Evolutionary conservation across 2,329 filamentous ascomycete genomes (phyloP), one percentile per base, ranked within the genome.

Genomic region (Alternaria atra): DNA sequence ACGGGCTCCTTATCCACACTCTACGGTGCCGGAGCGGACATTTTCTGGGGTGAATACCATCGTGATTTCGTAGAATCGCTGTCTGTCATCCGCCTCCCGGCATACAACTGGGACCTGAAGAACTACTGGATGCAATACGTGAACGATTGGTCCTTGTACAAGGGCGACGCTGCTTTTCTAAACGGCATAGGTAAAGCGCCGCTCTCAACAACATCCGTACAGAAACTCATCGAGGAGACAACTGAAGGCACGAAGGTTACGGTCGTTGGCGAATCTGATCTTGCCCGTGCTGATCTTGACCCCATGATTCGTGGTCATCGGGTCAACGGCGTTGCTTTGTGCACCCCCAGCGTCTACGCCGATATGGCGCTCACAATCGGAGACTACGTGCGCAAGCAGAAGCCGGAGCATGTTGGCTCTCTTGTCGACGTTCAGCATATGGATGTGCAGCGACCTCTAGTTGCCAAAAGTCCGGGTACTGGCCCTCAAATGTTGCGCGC

Each of bases 31-130:
- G 89, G 89, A 0, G 67, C 87, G 2, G 77, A 82, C 7, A 77
- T 91, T 20, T 78, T 86, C 63, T 92, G 88, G 87, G 82, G 83
- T 43, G 87, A 88, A 71, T 89, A 59, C 35, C 79, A 83, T 55
- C 63, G 70, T 1, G 77, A 76, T 5, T 80, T 84, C 27, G 73
- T 35, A 20, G 5, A 27, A 3, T 55, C 40, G 0, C 63, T 55
- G 23, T 20, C 42, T 8, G 53, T 70, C 1, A 12, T 69, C 2
- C 15, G 40, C 2, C 57, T 72, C 0, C 69, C 88, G 2, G 56
- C 72, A 2, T 80, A 80, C 52, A 37, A 34, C 5, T 81, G 71
- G 69, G 67, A 80, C 30, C 42, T 72, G 13, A 79, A 80, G 60
- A 60, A 71, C n/a, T 79, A 78, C 68, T 80, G 78, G 78, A 71